These are phyloP conservation scores for Medicago lupulina DNA, from an alignment of 306 rosid genomes.

Conservation along the genomic window DNA sequence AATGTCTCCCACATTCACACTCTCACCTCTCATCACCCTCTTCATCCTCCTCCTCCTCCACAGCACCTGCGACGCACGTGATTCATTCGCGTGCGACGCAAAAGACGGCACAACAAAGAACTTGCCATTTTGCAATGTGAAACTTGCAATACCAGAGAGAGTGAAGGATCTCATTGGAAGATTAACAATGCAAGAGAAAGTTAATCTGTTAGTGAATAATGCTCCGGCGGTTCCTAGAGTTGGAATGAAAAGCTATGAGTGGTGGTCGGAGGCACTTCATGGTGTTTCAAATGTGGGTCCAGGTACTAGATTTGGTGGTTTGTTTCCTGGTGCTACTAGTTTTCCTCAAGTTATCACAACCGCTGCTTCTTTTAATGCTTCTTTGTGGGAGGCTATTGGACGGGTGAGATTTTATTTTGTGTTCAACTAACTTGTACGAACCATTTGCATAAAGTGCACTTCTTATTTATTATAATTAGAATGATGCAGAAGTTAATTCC, in stretches of 20 bases:
- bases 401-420: slow-evolving; percentile 57
- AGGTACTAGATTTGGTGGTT: slow-evolving; percentile 66
- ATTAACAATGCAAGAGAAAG: slow-evolving; percentile 80
- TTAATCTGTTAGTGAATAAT: slow-evolving; percentile 61
- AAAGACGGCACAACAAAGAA: slow-evolving; percentile 46
- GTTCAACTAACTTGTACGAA: background rate
- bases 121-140: slow-evolving; percentile 57
- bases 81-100: slow-evolving; percentile 78
- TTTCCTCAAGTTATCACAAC: slow-evolving; percentile 98
- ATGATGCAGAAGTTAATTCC: too few relatives aligned
- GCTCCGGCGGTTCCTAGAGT: slow-evolving; percentile 75
- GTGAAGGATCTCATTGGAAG: slow-evolving; percentile 78
- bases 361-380: slow-evolving; percentile 88
- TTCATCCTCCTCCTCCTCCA: slow-evolving; percentile 30
- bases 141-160: slow-evolving; percentile 52
- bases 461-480: too few relatives aligned
- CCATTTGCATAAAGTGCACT: background rate
- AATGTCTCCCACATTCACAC: slow-evolving; percentile 45
- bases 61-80: slow-evolving; percentile 46
- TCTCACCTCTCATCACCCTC: background rate
- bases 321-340: slow-evolving; percentile 80
- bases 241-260: slow-evolving; percentile 82
- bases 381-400: slow-evolving; percentile 92
- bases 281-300: slow-evolving; percentile 95
- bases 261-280: slow-evolving; percentile 99